Percentiles rank a stretch among this genome's conserved stretches.
phyloP scores from a whole-genome alignment of 23 red algal genomes.

The Chondrus crispus region DNA sequence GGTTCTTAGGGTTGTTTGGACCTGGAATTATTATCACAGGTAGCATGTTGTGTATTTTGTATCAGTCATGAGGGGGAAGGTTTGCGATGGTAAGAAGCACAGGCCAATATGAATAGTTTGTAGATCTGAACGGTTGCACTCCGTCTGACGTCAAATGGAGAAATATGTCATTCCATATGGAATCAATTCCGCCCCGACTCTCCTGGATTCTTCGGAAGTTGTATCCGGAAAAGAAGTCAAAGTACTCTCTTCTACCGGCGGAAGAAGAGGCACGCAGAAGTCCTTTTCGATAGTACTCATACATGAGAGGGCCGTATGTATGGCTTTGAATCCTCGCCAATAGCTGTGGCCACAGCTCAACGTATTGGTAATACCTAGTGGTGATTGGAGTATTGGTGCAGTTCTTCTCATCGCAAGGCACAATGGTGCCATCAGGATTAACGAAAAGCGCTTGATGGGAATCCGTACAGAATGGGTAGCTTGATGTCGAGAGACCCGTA shows the following conservation, averaged over 20 bases:
- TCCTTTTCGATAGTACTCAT: neutral
- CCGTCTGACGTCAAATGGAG: neutral
- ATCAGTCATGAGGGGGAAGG: neutral
- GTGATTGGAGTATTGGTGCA: no score
- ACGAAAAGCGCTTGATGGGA: neutral
- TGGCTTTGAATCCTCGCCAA: neutral
- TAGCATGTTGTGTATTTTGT: neutral
- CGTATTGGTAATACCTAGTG: neutral
- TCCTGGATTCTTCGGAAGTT: no score
- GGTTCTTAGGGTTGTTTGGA: neutral
- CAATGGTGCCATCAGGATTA: neutral
- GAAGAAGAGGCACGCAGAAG: no score
- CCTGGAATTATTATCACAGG: neutral
- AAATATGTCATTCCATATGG: neutral
- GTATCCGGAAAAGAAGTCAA: neutral
- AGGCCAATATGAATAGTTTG: neutral
- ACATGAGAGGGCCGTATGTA: neutral
- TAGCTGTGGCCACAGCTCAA: neutral
- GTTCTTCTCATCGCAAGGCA: neutral
- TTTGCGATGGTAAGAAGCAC: neutral
- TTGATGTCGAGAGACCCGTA: neutral
- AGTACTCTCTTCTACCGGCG: no score
- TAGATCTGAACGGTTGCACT: neutral
- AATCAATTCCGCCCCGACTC: neutral
- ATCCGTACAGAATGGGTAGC: neutral